Evolutionary conservation across 2,329 filamentous ascomycete species (phyloP), one percentile per base, ranked within the genome.

Genomic region (Sporothrix globosa): DNA sequence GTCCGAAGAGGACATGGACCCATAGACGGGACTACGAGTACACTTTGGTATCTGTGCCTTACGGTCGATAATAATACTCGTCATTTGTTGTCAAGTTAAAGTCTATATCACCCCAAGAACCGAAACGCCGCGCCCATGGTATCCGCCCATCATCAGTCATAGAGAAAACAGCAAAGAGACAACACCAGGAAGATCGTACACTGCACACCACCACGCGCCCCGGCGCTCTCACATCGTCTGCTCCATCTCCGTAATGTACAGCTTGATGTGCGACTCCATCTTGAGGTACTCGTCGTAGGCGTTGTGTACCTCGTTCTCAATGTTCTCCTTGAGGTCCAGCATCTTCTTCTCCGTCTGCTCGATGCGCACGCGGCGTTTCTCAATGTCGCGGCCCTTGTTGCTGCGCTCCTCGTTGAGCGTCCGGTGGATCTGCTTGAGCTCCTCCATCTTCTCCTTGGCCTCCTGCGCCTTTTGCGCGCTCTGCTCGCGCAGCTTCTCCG

Each of bases 291-390:
- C 93, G 74, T 97, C 94, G 76, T 97, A 89, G 0, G 96, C 93
- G 70, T 88, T 88, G 78, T 96, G 92, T 10, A 98, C 91, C 81
- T 99, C 96, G 73, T 91, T 94, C 78, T 98, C 95, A 73, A 99
- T 97, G 76, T 96, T 96, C 79, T 98, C 96, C 78, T 97, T 98
- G 75, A 99, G 86, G 80, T 99, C 96, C 63, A 91, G 89, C 95
- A 98, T 99, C 94, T 98, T 98, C 83, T 98, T 98, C 86, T 98
- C 95, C 10, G 93, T 97, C 83, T 97, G 93, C 81, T 99, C 96
- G 74, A 99, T 98, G 72, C 94, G 86, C n/a, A 97, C 92, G 75
- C 92, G 88, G 76, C 94, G 86, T 77, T 91, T 89, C 83, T 99
- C 96, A 82, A 98, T 96, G 77, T 98, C 95, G 71, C 92, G 90